Base-by-base conservation (phyloP, 2,329 filamentous ascomycete genomes). In the Penicillium sp. region DNA sequence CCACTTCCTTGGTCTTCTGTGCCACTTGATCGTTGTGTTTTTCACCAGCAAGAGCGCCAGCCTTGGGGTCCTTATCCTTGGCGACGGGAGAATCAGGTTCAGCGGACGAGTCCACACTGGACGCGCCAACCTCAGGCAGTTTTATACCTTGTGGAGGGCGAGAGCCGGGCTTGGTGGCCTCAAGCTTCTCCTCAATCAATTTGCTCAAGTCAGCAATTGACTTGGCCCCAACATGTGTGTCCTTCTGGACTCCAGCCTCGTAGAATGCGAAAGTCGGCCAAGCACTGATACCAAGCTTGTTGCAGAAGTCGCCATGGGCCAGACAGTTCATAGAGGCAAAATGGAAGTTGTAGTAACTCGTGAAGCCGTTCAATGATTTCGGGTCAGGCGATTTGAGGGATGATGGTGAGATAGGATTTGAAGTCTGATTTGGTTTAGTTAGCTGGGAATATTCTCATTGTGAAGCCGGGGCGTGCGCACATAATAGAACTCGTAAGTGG, bases 401-500 rank as follows among this genome's bases (percentile, higher is more conserved):
- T 42, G 75, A 70, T 44, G 74, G 69, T 51, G 76, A 70, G 43
- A 84, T 73, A 12, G 86, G 85, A 60, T 89, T 84, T 34, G 88
- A 93, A 34, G 90, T 96, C 73, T 88, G 34, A 32, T 27, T 75
- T 39, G 29, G 24, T 28, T 38, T 12, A 32, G 49, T 69, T 53
- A 69, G 58, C 43, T 29, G 44, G 46, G 25, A 26, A n/a, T 9
- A n/a, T 29, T 9, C 25, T 29, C 28, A 40, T 5, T 25, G 25
- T 27, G 25, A 5, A 5, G 3, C n/a, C 26, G 26, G 27, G 39
- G 45, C 25, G 60, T 32, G 29, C 67, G 57, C 55, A 74, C 71
- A 53, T 74, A 83, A 74, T 96, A 98, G 70, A 84, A 96, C 73
- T 98, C 93, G 76, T 97, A 95, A 11, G 91, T 70, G 4, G 90